Percentiles rank a stretch among this genome's conserved stretches.
Evolutionary conservation across 768 basidiomycete genomes (phyloP).

Genomic region (Coprinellus aureogranulatus): DNA sequence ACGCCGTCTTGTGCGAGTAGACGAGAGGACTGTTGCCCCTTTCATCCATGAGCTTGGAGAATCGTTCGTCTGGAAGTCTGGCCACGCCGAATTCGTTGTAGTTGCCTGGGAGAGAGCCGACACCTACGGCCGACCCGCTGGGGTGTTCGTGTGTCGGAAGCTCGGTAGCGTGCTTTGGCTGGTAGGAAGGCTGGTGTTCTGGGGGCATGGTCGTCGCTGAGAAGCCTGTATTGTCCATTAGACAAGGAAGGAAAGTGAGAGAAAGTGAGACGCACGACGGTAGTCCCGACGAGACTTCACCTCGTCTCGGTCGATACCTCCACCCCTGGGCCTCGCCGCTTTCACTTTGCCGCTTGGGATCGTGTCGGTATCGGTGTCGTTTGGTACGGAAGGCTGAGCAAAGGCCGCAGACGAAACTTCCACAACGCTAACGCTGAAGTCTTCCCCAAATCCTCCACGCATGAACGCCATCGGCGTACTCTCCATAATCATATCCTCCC

Average conservation of each 20-base stretch:
- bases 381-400: neutral
- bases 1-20: too few relatives aligned
- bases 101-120: neutral
- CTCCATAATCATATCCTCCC: neutral
- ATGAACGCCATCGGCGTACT: neutral
- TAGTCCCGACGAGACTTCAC: too few relatives aligned
- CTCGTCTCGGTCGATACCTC: too few relatives aligned
- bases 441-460: neutral
- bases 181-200: neutral
- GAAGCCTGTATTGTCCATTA: neutral
- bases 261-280: neutral
- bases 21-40: too few relatives aligned
- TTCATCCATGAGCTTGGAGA: too few relatives aligned
- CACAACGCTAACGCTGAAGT: neutral
- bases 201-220: neutral
- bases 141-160: neutral
- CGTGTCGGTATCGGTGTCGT: neutral
- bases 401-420: neutral
- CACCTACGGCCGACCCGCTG: neutral
- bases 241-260: neutral
- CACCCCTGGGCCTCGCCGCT: neutral
- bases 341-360: neutral
- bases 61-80: neutral
- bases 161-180: neutral
- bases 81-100: neutral